phyloP scores from a whole-genome alignment of 805 yeast genomes.

The Myxozyma geophila region DNA sequence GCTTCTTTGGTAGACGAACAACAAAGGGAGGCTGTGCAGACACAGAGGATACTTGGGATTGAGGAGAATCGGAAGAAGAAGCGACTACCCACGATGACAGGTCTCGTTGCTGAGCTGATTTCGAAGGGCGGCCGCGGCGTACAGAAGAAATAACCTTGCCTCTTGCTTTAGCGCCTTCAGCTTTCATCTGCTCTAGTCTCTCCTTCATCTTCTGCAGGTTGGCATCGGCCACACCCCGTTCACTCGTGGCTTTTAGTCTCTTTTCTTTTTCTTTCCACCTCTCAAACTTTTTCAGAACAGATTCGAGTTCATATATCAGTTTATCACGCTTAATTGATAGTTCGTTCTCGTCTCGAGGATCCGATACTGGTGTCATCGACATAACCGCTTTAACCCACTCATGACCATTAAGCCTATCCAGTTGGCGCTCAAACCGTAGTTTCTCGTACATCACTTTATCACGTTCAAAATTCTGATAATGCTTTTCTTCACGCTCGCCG shows the following conservation, averaged over 20 bases:
- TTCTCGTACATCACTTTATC: slow-evolving; percentile 34
- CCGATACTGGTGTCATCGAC: slow-evolving; percentile 29
- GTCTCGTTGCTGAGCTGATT: not conserved
- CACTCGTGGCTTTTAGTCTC: slow-evolving; percentile 2
- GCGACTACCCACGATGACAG: not conserved
- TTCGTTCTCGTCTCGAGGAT: slow-evolving; percentile 22
- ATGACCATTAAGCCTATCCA: slow-evolving; percentile 25
- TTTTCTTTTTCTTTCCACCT: slow-evolving; percentile 29
- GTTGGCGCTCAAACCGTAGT: slow-evolving; percentile 27
- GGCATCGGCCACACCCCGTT: not conserved
- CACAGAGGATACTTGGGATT: not conserved
- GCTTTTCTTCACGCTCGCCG: slow-evolving; percentile 34
- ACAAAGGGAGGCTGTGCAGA: not conserved
- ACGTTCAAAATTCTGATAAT: slow-evolving; percentile 29
- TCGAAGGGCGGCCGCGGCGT: not conserved
- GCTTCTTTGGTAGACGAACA: not conserved
- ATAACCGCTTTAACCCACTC: slow-evolving; percentile 32
- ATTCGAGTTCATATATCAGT: slow-evolving; percentile 20
- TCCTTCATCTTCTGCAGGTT: not conserved
- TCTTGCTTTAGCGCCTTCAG: not conserved
- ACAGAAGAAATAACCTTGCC: not conserved
- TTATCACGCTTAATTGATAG: slow-evolving; percentile 18
- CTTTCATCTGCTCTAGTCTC: slow-evolving; percentile 10
- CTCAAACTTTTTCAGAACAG: slow-evolving; percentile 24
- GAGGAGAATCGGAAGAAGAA: not conserved